These are phyloP conservation scores for apple (Malus domestica) DNA, from an alignment of 306 rosid species.

Conservation along the genomic window ASM211411v1 NC_041798.1:38163001-38163500, in stretches of 20 bases:
- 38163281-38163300: neutral
- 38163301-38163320: neutral
- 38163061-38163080: neutral
- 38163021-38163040: neutral
- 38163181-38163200: neutral
- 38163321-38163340: neutral
- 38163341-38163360: neutral
- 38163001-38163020: neutral
- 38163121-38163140: neutral
- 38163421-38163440: neutral
- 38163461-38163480: neutral
- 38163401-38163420: neutral
- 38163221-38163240: neutral
- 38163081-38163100: neutral
- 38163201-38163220: neutral
- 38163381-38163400: neutral
- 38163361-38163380: neutral
- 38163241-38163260: neutral
- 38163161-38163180: neutral
- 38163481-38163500: neutral
- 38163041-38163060: neutral
- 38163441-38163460: neutral
- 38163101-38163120: neutral
- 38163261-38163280: neutral
- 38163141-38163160: neutral